phyloP scores from a whole-genome alignment of 495 filamentous ascomycete genomes.

The Aspergillus baeticus region DNA sequence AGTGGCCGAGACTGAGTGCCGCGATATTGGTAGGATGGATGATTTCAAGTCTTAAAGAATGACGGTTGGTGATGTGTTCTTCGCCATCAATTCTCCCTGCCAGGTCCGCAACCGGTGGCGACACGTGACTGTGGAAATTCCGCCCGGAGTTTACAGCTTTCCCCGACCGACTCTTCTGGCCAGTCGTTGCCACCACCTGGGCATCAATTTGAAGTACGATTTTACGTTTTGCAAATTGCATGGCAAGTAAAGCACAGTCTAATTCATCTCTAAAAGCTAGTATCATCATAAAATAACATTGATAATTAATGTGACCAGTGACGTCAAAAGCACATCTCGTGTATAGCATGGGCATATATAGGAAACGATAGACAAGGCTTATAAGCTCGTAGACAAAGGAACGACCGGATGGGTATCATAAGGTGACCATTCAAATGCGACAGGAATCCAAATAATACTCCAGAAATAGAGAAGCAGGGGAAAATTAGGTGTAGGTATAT shows the following conservation, averaged over 20 bases:
- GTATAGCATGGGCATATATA: not conserved
- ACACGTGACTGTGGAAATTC: constrained; percentile 30
- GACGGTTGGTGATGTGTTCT: constrained; percentile 18
- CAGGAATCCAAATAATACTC: constrained; percentile 5
- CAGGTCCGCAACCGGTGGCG: constrained; percentile 17
- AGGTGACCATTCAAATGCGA: constrained; percentile 8
- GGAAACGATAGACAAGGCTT: not conserved
- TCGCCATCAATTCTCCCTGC: constrained; percentile 3
- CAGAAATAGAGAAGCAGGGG: not conserved
- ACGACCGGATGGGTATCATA: constrained; percentile 24
- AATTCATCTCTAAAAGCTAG: not conserved
- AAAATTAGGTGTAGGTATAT: not conserved
- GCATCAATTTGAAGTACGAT: too few relatives aligned
- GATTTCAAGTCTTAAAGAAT: constrained; percentile 1
- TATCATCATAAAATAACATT: not conserved
- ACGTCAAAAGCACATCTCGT: not conserved
- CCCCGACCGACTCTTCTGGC: not conserved
- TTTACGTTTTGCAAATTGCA: too few relatives aligned
- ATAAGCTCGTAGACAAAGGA: constrained; percentile 1
- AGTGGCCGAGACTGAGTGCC: not conserved
- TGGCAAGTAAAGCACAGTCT: not conserved
- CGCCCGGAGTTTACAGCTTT: constrained; percentile 22
- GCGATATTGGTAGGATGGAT: not conserved
- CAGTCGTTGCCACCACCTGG: not conserved
- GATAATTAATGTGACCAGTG: too few relatives aligned